Conservation (phyloP, 2,329 filamentous ascomycete species). For the Helotiales sp. region DNA sequence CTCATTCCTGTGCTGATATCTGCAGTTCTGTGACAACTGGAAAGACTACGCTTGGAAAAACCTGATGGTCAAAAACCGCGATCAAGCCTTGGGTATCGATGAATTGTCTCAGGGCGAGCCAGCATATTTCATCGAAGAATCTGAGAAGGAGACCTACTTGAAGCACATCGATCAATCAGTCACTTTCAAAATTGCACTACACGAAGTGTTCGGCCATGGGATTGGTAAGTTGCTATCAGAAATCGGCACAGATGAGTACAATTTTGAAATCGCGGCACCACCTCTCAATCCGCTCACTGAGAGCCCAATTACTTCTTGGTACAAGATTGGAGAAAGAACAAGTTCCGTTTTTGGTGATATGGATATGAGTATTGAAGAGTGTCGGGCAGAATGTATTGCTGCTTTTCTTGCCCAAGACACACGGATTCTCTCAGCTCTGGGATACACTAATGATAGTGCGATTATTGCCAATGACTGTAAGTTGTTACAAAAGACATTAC, state of each 20-base stretch:
- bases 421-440: not conserved
- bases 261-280: conserved; percentile 58
- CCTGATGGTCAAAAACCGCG: not conserved
- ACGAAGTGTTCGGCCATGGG: conserved; percentile 66
- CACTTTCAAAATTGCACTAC: too few species aligned
- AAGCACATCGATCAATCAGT: too few species aligned
- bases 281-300: conserved; percentile 56
- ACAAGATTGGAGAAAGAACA: conserved; percentile 65
- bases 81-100: too few species aligned
- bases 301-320: conserved; percentile 56
- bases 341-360: conserved; percentile 59
- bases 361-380: conserved; percentile 62
- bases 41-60: not conserved
- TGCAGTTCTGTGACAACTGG: not conserved
- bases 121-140: too few species aligned
- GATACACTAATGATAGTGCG: not conserved
- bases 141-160: too few species aligned
- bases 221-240: conserved; percentile 61
- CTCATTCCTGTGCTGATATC: too few species aligned
- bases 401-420: conserved; percentile 6
- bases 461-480: too few species aligned
- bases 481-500: too few species aligned
- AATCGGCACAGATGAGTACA: conserved; percentile 54
- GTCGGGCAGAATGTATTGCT: conserved; percentile 43
- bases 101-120: too few species aligned